Evolutionary conservation across 768 basidiomycete genomes (phyloP).

Genomic region (Naganishia vishniacii): DNA sequence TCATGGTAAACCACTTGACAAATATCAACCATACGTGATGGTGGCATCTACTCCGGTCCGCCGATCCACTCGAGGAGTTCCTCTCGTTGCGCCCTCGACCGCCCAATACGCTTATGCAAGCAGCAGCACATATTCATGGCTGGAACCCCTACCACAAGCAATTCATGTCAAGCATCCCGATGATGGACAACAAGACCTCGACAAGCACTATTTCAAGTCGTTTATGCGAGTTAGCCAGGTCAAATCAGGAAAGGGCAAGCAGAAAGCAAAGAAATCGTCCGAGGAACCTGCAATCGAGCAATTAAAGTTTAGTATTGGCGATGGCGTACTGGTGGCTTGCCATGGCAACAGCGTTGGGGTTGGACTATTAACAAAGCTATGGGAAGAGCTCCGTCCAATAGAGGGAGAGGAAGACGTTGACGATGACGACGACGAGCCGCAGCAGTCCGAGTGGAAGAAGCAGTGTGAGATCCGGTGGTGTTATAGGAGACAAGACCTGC

Average conservation of each 20-base stretch:
- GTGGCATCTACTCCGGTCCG: slow-evolving; percentile 17
- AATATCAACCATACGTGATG: neutral
- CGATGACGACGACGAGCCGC: slow-evolving; percentile 29
- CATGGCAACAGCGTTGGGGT: slow-evolving; percentile 42
- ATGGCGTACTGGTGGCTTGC: slow-evolving; percentile 40
- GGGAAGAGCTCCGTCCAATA: slow-evolving; percentile 34
- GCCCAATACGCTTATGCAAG: slow-evolving; percentile 12
- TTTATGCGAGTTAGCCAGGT: slow-evolving; percentile 18
- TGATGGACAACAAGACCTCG: neutral
- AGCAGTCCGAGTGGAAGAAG: slow-evolving; percentile 28
- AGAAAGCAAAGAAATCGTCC: neutral
- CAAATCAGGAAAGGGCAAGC: neutral
- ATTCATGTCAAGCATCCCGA: neutral
- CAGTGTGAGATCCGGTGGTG: slow-evolving; percentile 42
- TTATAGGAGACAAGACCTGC: slow-evolving; percentile 43
- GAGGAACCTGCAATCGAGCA: slow-evolving; percentile 8
- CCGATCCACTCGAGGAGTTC: slow-evolving; percentile 25
- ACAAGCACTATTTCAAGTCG: slow-evolving; percentile 4
- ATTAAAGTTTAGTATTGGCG: slow-evolving; percentile 39
- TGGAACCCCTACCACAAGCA: slow-evolving; percentile 4
- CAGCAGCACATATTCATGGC: slow-evolving; percentile 13
- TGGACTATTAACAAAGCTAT: slow-evolving; percentile 39
- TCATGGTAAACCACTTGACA: neutral
- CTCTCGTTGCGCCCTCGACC: slow-evolving; percentile 21
- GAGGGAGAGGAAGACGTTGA: slow-evolving; percentile 28